Conservation (phyloP, 2,329 filamentous ascomycete species). For the Arthrobotrys sinensis region DNA sequence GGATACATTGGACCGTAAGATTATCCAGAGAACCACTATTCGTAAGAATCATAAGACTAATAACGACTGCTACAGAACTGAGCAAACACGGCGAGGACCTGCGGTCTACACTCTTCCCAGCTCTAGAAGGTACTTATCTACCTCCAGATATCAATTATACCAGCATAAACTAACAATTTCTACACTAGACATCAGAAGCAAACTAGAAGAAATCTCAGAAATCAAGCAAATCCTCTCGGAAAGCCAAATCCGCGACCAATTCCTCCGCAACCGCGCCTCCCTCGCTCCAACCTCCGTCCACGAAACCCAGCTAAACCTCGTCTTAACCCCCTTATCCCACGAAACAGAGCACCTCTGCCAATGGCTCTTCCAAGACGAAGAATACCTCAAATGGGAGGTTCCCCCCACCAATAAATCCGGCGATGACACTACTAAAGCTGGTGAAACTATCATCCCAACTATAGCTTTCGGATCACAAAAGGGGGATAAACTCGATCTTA, state of each 20-base stretch:
- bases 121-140: constrained; percentile 36
- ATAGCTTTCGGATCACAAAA: constrained; percentile 4
- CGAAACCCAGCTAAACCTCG: constrained; percentile 44
- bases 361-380: constrained; percentile 52
- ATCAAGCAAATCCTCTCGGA: constrained; percentile 57
- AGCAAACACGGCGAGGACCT: constrained; percentile 52
- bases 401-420: not conserved
- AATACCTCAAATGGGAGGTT: constrained; percentile 47
- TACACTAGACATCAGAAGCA: constrained; percentile 42
- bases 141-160: not conserved
- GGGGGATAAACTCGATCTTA: constrained; percentile 11
- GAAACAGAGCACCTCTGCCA: constrained; percentile 55
- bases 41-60: not conserved
- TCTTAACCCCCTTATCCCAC: constrained; percentile 50
- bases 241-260: constrained; percentile 44
- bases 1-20: constrained; percentile 57
- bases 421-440: not conserved
- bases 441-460: not conserved
- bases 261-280: constrained; percentile 33
- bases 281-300: constrained; percentile 43
- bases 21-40: not conserved
- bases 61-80: constrained; percentile 23
- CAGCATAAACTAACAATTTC: not conserved
- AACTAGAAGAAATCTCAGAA: constrained; percentile 53
- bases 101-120: constrained; percentile 42